Evolutionary conservation across 148 eudicot species (phyloP).

Genomic region (Camellia japonica): DNA sequence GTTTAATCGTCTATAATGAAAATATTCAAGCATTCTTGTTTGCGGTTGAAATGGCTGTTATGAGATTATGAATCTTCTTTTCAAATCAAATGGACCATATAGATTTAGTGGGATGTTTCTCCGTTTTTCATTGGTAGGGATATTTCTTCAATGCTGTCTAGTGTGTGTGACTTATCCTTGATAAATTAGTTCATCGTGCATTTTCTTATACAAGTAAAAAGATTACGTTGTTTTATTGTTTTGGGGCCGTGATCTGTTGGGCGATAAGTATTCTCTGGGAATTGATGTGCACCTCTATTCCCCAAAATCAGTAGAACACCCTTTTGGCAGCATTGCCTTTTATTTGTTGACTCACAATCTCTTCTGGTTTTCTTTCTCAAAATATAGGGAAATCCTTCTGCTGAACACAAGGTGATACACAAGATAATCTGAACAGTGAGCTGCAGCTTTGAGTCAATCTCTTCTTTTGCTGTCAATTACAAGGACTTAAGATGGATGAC

Average conservation of each 20-base stretch:
- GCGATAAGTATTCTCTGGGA: not conserved
- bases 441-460: slow-evolving; percentile 7
- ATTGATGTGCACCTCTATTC: not conserved
- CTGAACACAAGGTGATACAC: not conserved
- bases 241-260: not conserved
- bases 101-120: too few species aligned
- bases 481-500: slow-evolving; percentile 41
- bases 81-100: not conserved
- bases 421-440: slow-evolving; percentile 2
- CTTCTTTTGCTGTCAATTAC: not conserved
- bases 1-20: not conserved
- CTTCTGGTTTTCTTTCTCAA: slow-evolving; percentile 2
- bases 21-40: not conserved
- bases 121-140: too few species aligned
- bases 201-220: not conserved
- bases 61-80: not conserved
- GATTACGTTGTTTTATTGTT: not conserved
- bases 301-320: not conserved
- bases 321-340: not conserved
- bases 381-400: slow-evolving; percentile 11
- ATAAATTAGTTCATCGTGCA: not conserved
- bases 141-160: not conserved
- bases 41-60: not conserved
- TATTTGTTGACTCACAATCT: not conserved
- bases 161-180: not conserved